phyloP scores from a whole-genome alignment of 75 land plant species.

The Cunninghamia lanceolata region DNA sequence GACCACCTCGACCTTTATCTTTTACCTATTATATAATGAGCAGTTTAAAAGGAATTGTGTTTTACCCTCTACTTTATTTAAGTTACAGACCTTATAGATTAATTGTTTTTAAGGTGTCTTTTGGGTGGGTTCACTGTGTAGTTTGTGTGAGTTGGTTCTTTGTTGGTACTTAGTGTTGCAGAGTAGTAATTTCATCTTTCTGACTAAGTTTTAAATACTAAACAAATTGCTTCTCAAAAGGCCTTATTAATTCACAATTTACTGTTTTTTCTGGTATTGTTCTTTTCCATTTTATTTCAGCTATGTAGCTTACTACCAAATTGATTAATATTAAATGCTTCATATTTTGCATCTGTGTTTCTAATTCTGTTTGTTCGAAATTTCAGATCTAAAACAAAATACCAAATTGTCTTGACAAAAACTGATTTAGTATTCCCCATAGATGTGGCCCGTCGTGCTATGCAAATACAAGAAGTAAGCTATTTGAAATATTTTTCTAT shows the following conservation, averaged over 20 bases:
- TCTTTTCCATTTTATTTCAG: background rate
- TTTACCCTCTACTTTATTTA: background rate
- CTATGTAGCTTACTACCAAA: background rate
- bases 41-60: background rate
- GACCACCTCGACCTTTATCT: too few species aligned
- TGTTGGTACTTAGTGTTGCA: background rate
- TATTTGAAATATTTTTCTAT: background rate
- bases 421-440: slow-evolving; percentile 84
- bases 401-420: slow-evolving; percentile 89
- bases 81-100: background rate
- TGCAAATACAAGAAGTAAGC: slow-evolving; percentile 89
- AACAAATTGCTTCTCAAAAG: background rate
- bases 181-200: background rate
- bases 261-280: background rate
- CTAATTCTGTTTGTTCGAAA: slow-evolving; percentile 8
- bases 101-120: background rate
- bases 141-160: background rate
- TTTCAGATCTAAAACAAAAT: slow-evolving; percentile 69
- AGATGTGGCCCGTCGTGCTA: slow-evolving; percentile 93
- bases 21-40: background rate
- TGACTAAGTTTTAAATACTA: background rate
- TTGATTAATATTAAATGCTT: background rate
- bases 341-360: background rate
- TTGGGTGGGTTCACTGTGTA: background rate
- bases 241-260: background rate